These are phyloP conservation scores for Cenchrus americanus DNA, from an alignment of 176 grass and related monocot genomes.

Conservation along the genomic window DNA sequence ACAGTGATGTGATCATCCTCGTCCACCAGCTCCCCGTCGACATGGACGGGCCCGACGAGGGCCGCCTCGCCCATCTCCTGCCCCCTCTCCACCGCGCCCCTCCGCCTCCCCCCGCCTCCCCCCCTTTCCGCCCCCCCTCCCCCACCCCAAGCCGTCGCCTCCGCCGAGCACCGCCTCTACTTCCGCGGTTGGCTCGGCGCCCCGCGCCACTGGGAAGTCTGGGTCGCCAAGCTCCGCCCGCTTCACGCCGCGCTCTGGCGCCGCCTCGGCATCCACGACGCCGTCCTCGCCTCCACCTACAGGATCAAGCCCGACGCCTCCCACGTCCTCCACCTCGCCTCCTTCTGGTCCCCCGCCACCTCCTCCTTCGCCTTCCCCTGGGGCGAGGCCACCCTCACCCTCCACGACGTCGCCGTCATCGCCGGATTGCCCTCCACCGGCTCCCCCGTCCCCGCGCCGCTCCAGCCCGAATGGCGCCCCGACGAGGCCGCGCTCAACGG, in stretches of 20 bases:
- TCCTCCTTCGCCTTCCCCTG: conserved; percentile 83
- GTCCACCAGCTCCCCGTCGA: conserved; percentile 40
- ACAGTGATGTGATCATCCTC: conserved; percentile 37
- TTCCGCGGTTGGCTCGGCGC: conserved; percentile 77
- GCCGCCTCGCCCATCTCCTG: conserved; percentile 51
- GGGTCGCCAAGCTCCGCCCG: conserved; percentile 80
- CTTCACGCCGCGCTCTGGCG: conserved; percentile 60
- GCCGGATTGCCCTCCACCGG: conserved; percentile 61
- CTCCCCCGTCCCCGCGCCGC: conserved; percentile 54
- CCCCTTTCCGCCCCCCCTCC: conserved; percentile 36
- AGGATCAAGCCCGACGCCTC: conserved; percentile 60
- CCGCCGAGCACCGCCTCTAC: conserved; percentile 60
- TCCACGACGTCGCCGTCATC: conserved; percentile 69
- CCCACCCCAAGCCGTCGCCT: conserved; percentile 30
- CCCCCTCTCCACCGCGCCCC: conserved; percentile 28
- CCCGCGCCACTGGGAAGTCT: conserved; percentile 73
- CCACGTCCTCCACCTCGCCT: conserved; percentile 55
- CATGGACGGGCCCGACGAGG: conserved; percentile 21
- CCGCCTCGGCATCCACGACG: conserved; percentile 67
- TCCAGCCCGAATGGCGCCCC: conserved; percentile 56
- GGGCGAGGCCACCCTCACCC: conserved; percentile 82
- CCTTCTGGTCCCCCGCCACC: conserved; percentile 71
- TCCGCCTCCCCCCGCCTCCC: background rate
- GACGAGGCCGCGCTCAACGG: conserved; percentile 61
- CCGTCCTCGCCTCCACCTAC: conserved; percentile 69